Conservation (phyloP, 768 basidiomycete species). For the Mrakia blollopis region DNA sequence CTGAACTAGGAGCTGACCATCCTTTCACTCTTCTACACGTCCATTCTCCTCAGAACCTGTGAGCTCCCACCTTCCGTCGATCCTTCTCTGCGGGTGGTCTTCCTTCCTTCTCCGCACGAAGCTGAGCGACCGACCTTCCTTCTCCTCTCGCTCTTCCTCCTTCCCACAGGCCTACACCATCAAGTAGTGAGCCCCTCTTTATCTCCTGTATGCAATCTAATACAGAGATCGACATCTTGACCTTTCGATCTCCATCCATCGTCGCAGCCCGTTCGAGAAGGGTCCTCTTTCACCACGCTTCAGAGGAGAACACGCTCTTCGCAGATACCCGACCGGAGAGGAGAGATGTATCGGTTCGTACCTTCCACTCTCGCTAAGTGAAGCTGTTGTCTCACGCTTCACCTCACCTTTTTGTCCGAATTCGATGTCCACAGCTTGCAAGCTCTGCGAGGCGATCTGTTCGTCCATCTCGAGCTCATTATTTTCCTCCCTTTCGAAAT, state of each 20-base stretch:
- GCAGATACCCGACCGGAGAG: conserved; percentile 94
- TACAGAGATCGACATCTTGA: neutral
- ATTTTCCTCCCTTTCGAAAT: neutral
- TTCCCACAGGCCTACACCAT: conserved; percentile 64
- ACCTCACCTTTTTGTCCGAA: neutral
- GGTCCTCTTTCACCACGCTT: conserved; percentile 96
- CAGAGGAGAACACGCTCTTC: conserved; percentile 94
- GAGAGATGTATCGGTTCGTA: conserved; percentile 93
- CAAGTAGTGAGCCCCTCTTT: conserved; percentile 46
- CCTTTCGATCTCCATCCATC: conserved; percentile 1
- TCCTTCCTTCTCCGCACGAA: neutral
- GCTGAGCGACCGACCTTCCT: neutral
- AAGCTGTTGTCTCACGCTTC: neutral
- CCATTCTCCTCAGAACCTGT: neutral
- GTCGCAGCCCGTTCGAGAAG: conserved; percentile 73
- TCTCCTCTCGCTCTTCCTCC: neutral
- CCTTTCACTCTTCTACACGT: neutral
- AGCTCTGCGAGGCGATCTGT: conserved; percentile 97
- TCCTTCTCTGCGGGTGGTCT: neutral
- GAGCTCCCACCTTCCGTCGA: neutral
- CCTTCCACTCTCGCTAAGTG: neutral
- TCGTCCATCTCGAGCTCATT: neutral
- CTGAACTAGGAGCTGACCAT: neutral
- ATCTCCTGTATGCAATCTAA: neutral
- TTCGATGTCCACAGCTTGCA: conserved; percentile 64